Base-by-base conservation (phyloP, 2,329 filamentous ascomycete genomes). In the Aspergillus sergii region DNA sequence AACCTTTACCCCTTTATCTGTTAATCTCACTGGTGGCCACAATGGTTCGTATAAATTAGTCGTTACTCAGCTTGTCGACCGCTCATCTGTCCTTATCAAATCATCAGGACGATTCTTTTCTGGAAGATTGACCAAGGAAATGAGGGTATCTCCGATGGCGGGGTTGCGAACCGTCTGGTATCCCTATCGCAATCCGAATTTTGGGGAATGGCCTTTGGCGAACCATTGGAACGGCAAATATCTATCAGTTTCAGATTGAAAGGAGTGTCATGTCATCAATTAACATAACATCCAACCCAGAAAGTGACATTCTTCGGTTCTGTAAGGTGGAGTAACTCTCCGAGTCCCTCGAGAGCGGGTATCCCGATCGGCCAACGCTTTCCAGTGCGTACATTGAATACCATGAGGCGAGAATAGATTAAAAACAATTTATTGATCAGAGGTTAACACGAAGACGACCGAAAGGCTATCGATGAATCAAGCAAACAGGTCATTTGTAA, bases 281-380 rank as follows among this genome's bases (percentile, higher is more conserved):
- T 45, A 62, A 62, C 56, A 55, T 57, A 45, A 58, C 53, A 34
- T 21, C 41, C 56, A 60, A 39, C 51, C 59, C 56, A 60, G 56
- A 46, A 61, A 61, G 54, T 54, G 59, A 46, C 65, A 67, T 67
- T 67, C 63, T 67, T 67, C 60, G 65, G 64, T 48, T 64, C 60
- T 59, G 28, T 46, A 43, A 55, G 59, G 59, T 57, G 56, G 56
- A 64, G 56, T 45, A 61, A 59, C 59, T 66, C 56, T 61, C 64
- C 60, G 57, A 64, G 12, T 57, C 28, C 46, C 43, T 43, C 56
- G 55, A 56, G 48, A 56, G 60, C 61, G 65, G 65, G 43, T 66
- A 66, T 62, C 59, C 61, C 61, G 61, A 67, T 67, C 64, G 57
- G 43, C 57, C 48, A 43, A 63, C 61, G 55, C 48, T 64, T 60